Evolutionary conservation across 805 yeast species (phyloP), one percentile per base, ranked within the genome.

Genomic region (Tetrapisispora pingtungensis): DNA sequence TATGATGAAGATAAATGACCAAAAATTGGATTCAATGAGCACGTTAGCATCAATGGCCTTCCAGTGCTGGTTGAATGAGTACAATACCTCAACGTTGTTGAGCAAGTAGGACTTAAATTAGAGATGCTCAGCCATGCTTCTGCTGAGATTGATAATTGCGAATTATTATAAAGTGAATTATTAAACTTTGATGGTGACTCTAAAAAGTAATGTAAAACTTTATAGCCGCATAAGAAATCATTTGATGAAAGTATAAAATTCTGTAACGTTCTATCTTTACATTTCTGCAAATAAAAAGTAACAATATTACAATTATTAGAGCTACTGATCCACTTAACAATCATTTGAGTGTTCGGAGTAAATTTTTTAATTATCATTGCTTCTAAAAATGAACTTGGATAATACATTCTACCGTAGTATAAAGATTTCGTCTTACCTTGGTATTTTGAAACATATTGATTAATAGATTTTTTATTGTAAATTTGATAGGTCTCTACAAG

Each of bases 1-100:
- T 89, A 93, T 0, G 95, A 82, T 1, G 95, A 81, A 3, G 95
- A 81, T 1, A 93, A 65, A 51, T 88, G 89, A 2, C 98, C 98
- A 58, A 90, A 69, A 14, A 93, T 68, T 1, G 98, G 98, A 60
- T 93, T 93, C 46, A 82, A 72, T 0, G 95, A 81, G 33, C 90
- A 57, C 0, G 97, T 84, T 73, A 93, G 75, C 0, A 96, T 84
- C 49, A 89, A 65, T 0, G 98, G 98, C 49, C 86, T 83, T 3
- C 94, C 95, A 0, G 95, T 84, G 36, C 84, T 77, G 0, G 93
- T 79, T 0, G 96, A 79, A 49, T 85, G 81, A 0, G 96, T 85
- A 1, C 90, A 75, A 60, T 93, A 90, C 37, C 97, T 67, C 40
- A 87, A 61, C 0, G 95, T 90, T 1, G 94, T 77, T 0, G 96